Percentiles rank a stretch among this genome's conserved stretches.
Evolutionary conservation across 192 early-diverging fungal genomes (phyloP).

Genomic region (Mortierella alpina): DNA sequence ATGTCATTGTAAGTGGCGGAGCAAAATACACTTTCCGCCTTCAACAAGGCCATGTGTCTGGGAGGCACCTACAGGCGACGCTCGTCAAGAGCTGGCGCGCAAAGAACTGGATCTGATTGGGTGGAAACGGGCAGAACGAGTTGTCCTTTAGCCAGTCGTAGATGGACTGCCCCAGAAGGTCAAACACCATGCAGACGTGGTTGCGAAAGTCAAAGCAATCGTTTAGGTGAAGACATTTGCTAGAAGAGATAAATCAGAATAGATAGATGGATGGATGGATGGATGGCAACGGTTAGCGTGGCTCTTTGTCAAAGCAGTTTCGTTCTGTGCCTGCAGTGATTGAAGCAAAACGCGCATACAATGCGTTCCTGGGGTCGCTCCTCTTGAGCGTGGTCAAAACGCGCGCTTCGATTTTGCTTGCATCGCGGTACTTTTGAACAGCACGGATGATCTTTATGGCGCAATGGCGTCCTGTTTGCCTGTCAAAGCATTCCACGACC

Average conservation of each 20-base stretch:
- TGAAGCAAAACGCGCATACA: slow-evolving; percentile 63
- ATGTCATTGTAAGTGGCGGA: neutral
- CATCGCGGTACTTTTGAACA: slow-evolving; percentile 95
- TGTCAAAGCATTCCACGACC: slow-evolving; percentile 89
- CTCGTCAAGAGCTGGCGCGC: slow-evolving; percentile 86
- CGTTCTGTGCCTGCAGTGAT: neutral
- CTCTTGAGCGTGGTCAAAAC: slow-evolving; percentile 84
- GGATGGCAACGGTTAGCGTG: neutral
- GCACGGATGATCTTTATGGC: slow-evolving; percentile 97
- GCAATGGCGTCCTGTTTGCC: slow-evolving; percentile 60
- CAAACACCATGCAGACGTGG: slow-evolving; percentile 99
- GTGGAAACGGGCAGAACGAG: slow-evolving; percentile 91
- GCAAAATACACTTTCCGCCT: neutral
- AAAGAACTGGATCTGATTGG: slow-evolving; percentile 85
- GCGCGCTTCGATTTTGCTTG: slow-evolving; percentile 87
- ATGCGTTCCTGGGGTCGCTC: slow-evolving; percentile 82
- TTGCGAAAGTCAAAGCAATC: slow-evolving; percentile 89
- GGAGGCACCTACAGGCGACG: slow-evolving; percentile 71
- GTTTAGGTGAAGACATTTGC: slow-evolving; percentile 90
- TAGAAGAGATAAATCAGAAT: slow-evolving; percentile 26
- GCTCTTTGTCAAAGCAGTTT: too few relatives aligned
- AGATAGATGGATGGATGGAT: too few relatives aligned
- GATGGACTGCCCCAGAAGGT: slow-evolving; percentile 84
- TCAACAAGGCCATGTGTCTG: too few relatives aligned
- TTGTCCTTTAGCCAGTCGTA: slow-evolving; percentile 97